Base-by-base conservation (phyloP, 768 basidiomycete genomes). In the Podaxis sp. region DNA sequence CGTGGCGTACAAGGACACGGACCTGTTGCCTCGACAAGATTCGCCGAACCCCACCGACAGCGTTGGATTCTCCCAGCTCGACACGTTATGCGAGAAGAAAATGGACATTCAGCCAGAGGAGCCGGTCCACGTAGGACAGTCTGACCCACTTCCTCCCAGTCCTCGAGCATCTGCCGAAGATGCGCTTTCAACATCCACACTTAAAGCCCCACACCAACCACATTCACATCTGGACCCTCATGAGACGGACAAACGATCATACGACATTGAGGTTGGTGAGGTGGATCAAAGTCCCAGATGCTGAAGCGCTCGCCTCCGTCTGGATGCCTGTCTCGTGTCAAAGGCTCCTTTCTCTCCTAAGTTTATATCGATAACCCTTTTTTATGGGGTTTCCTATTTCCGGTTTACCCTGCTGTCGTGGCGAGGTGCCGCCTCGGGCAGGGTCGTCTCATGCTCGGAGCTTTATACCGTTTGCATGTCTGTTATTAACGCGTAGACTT, bases 1-100 rank as follows among this genome's bases (percentile, higher is more conserved):
- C 29, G 78, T 75, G 56, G 84, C 82, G 2, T 79, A 72, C 68
- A 76, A 80, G 59, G 77, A 80, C 58, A 66, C 70, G 17, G 62
- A 67, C 37, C n/a, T 41, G 2, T 43, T 37, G 49, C 64, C 56
- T 1, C 50, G 37, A 57, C 71, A 47, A 37, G 59, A 43, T 65
- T 27, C 29, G 65, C 63, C 17, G 2, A 9, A 12, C 5, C 43
- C 40, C 15, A 59, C 50, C 22, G 6, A 33, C 27, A 43, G 43
- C 55, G 55, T 65, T 17, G 64, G 63, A 7, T 49, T 66, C 36
- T 70, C 69, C 4, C 68, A 69, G 51, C 63, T 66, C 55, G 72
- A 69, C 17, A 67, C 68, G 11, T 56, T 67, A 24, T 66, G 29
- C 50, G 68, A 67, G 36, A 60, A 63, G 50, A 65, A 68, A 40